phyloP scores from a whole-genome alignment of 495 filamentous ascomycete genomes.

The Hypoxylon lenormandii region DNA sequence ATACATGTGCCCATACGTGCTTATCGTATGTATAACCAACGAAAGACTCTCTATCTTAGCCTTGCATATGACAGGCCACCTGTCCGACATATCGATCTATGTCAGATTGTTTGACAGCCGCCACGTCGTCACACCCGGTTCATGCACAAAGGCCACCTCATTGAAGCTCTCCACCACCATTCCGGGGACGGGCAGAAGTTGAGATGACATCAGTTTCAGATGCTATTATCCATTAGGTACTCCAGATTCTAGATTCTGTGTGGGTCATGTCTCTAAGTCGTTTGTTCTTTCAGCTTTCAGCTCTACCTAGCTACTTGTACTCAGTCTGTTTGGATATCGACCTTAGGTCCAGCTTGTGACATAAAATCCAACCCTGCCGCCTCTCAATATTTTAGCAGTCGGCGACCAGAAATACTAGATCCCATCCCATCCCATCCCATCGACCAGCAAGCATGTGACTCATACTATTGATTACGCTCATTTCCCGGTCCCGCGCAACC shows the following conservation, averaged over 20 bases:
- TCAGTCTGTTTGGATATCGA: background rate
- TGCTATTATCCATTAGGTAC: slow-evolving; percentile 18
- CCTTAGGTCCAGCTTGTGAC: slow-evolving; percentile 11
- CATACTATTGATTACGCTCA: slow-evolving; percentile 14
- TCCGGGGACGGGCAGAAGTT: slow-evolving; percentile 34
- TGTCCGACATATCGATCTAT: slow-evolving; percentile 7
- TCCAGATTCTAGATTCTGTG: slow-evolving; percentile 33
- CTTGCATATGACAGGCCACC: slow-evolving; percentile 39
- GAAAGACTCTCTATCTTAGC: slow-evolving; percentile 15
- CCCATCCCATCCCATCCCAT: background rate
- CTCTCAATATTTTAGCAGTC: slow-evolving; percentile 26
- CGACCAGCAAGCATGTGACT: slow-evolving; percentile 1
- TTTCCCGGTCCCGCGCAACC: slow-evolving; percentile 27
- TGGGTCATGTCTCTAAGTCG: slow-evolving; percentile 20
- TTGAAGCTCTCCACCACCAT: slow-evolving; percentile 37
- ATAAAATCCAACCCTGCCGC: slow-evolving; percentile 1
- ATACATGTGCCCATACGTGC: slow-evolving; percentile 16
- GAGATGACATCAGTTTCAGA: slow-evolving; percentile 43
- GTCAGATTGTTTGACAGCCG: slow-evolving; percentile 31
- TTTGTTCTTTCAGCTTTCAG: slow-evolving; percentile 32
- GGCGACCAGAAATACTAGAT: slow-evolving; percentile 40
- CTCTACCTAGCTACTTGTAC: background rate
- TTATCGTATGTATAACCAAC: slow-evolving; percentile 7
- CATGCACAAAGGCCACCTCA: slow-evolving; percentile 16
- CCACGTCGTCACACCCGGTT: slow-evolving; percentile 30